phyloP scores from a whole-genome alignment of 108 stramenopile species.

The Mediolabrus comicus region DNA sequence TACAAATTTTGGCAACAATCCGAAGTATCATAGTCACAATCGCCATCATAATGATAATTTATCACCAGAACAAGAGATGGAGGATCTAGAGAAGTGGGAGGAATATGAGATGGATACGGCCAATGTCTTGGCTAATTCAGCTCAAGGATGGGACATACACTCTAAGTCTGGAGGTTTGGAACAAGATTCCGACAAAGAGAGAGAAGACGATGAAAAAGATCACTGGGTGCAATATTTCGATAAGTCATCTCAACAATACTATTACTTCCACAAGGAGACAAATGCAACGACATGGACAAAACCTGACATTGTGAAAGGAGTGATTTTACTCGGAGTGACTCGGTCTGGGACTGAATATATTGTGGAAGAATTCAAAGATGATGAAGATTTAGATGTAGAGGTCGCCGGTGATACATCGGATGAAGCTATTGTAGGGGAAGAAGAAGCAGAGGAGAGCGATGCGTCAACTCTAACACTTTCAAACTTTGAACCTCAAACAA shows the following conservation, averaged over 20 bases:
- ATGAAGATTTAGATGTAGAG: not conserved
- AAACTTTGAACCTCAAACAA: not conserved
- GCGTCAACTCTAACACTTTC: not conserved
- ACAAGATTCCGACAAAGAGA: not conserved
- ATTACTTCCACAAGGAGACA: conserved; percentile 25
- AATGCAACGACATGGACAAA: conserved; percentile 23
- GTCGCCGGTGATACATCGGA: not conserved
- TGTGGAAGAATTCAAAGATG: not conserved
- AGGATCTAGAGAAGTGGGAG: conserved; percentile 16
- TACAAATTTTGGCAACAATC: not conserved
- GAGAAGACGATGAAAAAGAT: not conserved
- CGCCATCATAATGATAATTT: not conserved
- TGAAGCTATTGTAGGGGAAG: not conserved
- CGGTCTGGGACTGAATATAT: conserved; percentile 5
- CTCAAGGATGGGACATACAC: conserved; percentile 26
- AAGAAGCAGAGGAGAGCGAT: not conserved
- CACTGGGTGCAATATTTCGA: conserved; percentile 33
- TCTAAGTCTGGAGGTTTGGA: not conserved
- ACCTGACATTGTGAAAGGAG: conserved; percentile 9
- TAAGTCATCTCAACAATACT: conserved; percentile 3
- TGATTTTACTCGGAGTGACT: conserved; percentile 8
- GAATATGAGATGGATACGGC: conserved; percentile 32
- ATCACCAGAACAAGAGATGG: not conserved
- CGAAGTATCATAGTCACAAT: conserved; percentile 10
- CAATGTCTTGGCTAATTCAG: conserved; percentile 18